Evolutionary conservation across 1,284 basidiomycete species (phyloP).

Genomic region (Fomitopsis pinicola): DNA sequence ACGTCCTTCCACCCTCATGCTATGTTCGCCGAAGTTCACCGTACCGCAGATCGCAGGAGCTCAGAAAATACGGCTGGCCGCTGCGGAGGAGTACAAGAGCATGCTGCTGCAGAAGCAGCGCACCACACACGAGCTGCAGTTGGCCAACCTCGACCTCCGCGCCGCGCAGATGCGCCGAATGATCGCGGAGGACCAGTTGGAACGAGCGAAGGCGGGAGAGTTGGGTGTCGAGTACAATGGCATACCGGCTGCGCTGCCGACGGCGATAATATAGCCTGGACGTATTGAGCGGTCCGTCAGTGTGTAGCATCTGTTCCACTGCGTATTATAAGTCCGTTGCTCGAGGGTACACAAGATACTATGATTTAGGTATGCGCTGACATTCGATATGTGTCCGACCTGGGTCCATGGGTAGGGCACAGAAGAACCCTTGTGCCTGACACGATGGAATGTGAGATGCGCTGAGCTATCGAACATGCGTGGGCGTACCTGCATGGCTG

Average conservation of each 20-base stretch:
- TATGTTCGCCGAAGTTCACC: background rate
- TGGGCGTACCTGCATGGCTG: constrained; percentile 69
- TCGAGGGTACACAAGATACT: background rate
- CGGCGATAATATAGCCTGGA: background rate
- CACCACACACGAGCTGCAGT: constrained; percentile 56
- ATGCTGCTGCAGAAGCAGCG: constrained; percentile 41
- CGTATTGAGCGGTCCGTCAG: background rate
- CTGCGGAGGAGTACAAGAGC: constrained; percentile 38
- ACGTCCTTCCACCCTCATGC: background rate
- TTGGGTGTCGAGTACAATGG: constrained; percentile 48
- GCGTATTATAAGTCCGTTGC: background rate
- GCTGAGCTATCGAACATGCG: background rate
- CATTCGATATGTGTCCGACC: constrained; percentile 73
- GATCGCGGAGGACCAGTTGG: constrained; percentile 52
- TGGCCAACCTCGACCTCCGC: constrained; percentile 52
- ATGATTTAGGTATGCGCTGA: constrained; percentile 53
- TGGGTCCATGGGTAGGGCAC: constrained; percentile 71
- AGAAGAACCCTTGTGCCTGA: constrained; percentile 69
- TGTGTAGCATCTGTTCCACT: background rate
- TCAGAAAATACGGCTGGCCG: constrained; percentile 34
- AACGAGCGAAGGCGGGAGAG: constrained; percentile 53
- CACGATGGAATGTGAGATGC: background rate
- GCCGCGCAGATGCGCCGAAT: constrained; percentile 52
- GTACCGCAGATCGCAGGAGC: constrained; percentile 27
- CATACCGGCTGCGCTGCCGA: background rate